Evolutionary conservation across 2,329 filamentous ascomycete genomes (phyloP), one percentile per base, ranked within the genome.

Genomic region (Decorospora gaudefroyi): DNA sequence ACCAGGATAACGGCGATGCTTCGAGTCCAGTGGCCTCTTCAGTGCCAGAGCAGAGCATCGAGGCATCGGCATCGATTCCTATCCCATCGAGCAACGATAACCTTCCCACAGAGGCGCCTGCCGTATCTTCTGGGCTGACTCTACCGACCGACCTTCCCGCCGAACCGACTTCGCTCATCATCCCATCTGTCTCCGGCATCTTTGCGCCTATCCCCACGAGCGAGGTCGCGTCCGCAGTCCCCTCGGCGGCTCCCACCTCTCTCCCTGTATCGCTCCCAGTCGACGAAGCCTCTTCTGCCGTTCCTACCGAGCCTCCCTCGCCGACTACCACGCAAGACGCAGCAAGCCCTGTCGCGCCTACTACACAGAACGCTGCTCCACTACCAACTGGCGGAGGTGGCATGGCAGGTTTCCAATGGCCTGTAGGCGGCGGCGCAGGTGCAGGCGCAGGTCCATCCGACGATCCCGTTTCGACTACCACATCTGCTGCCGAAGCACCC

Each of bases 1-100:
- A 72, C 51, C 53, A 65, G 42, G 54, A 65, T 17, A 56, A 64
- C n/a, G 59, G 58, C 2, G 29, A 55, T 6, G 33, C 46, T 9
- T 33, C 46, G 9, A 21, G 26, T 17, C 52, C 59, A 15, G 42
- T 42, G 15, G 28, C 46, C 25, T 46, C 59, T 8, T 32, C 45
- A n/a, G 37, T 32, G 2, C 50, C 56, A 4, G 31, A 30, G 9
- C 27, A 49, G 38, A 60, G 55, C 32, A 55, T 45, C 9, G 43
- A 35, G 12, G 41, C 46, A 13, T 55, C 49, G 13, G 21, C 36
- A 3, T 42, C 55, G 7, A 37, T 48, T 3, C 45, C 51, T 17
- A 21, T 54, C 11, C 42, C 56, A 5, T 53, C 51, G n/a, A 30
- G 21, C 11, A 51, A 45, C 4, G 41, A 31, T 23, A 42, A 36